These are phyloP conservation scores for Spergularia marina DNA, from an alignment of 148 eudicot genomes.

Conservation along the genomic window DNA sequence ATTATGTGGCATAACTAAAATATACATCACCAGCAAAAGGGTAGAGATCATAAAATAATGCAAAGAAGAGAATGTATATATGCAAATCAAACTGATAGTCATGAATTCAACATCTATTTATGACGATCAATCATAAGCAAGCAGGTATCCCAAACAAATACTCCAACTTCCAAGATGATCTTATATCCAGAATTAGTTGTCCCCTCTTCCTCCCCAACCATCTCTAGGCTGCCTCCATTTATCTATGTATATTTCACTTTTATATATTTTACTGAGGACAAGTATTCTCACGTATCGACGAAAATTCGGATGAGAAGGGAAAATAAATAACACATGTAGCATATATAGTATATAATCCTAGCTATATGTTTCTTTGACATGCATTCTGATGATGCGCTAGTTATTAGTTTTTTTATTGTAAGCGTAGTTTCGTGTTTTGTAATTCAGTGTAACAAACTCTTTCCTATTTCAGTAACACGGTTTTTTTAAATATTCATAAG, in stretches of 20 bases:
- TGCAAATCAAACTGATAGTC: neutral
- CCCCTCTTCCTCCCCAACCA: neutral
- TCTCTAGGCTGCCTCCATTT: neutral
- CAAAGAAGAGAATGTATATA: neutral
- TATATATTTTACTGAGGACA: neutral
- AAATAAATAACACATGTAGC: no score
- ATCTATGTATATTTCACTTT: neutral
- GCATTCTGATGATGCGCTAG: no score
- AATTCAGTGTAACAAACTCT: no score
- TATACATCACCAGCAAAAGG: neutral
- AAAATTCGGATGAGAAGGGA: neutral
- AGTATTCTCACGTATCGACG: neutral
- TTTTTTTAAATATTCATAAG: no score
- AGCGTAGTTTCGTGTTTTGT: no score
- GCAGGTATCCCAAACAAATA: slow-evolving; percentile 4
- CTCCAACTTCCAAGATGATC: neutral
- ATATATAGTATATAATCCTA: no score
- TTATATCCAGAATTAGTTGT: slow-evolving; percentile 5
- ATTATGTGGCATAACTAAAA: neutral
- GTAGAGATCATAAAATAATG: neutral
- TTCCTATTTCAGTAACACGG: no score
- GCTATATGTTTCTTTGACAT: no score
- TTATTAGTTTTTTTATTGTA: no score
- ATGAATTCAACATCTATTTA: neutral
- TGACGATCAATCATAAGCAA: slow-evolving; percentile 1